phyloP scores from a whole-genome alignment of 164 flowering plant species.

The Santalum album region DNA sequence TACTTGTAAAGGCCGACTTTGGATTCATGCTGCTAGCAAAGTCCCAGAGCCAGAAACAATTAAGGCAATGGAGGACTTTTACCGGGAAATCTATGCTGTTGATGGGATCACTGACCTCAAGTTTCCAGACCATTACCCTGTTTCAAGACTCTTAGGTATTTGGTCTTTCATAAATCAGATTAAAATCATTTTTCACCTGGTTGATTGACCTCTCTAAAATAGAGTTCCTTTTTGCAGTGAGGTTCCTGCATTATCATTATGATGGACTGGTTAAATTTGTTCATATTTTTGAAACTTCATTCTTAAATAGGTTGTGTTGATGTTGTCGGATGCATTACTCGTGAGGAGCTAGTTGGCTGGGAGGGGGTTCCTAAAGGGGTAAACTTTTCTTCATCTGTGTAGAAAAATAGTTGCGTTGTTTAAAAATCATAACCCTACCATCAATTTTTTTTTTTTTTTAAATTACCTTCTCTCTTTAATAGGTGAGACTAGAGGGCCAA shows the following conservation, averaged over 20 bases:
- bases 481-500: constrained; percentile 85
- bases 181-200: no score
- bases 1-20: constrained; percentile 62
- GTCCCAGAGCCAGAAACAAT: constrained; percentile 79
- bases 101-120: constrained; percentile 76
- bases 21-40: constrained; percentile 98
- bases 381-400: constrained; percentile 6
- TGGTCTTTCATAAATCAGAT: no score
- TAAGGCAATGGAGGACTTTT: constrained; percentile 92
- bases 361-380: constrained; percentile 79
- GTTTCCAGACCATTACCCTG: constrained; percentile 87
- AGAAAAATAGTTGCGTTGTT: no score
- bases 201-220: no score
- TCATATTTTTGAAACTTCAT: not conserved
- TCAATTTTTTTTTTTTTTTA: no score
- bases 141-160: constrained; percentile 73
- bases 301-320: constrained; percentile 65
- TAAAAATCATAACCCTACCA: no score
- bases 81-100: constrained; percentile 75
- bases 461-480: constrained; percentile 1
- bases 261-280: no score
- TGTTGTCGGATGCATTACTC: constrained; percentile 70
- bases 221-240: no score
- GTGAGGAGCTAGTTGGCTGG: constrained; percentile 75
- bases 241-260: no score